A percentile compares a stretch with the other conserved stretches of the same genome.
phyloP scores from a whole-genome alignment of 768 basidiomycete genomes.

The Mycena haematopus region DNA sequence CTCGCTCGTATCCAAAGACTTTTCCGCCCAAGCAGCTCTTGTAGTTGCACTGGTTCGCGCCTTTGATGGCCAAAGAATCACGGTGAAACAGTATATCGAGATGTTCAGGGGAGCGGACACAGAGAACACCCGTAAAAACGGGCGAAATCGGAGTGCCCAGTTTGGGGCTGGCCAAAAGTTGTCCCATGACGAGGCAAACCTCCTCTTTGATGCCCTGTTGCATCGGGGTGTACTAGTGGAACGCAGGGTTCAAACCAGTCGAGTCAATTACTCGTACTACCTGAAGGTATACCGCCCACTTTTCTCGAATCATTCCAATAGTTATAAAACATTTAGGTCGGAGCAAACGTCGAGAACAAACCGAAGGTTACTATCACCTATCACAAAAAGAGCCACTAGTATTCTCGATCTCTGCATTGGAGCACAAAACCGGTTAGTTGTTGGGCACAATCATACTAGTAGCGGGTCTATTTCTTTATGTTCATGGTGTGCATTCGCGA shows the following conservation, averaged over 20 bases:
- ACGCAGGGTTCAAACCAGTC: neutral
- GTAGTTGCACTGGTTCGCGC: slow-evolving; percentile 1
- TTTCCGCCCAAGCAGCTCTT: neutral
- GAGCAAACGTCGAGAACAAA: no score
- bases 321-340: no score
- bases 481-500: no score
- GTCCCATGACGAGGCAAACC: neutral
- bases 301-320: neutral
- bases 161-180: neutral
- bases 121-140: neutral
- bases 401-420: no score
- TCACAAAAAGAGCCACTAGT: no score
- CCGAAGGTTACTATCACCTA: no score
- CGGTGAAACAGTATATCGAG: neutral
- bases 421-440: no score
- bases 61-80: neutral
- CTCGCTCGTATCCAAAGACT: neutral
- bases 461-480: no score
- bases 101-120: neutral
- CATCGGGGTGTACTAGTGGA: neutral
- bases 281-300: neutral
- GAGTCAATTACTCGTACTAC: neutral
- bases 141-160: neutral
- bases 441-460: no score
- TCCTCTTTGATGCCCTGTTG: neutral